Conservation (phyloP, 148 eudicot species). For the Vaccinium myrtillus region DNA sequence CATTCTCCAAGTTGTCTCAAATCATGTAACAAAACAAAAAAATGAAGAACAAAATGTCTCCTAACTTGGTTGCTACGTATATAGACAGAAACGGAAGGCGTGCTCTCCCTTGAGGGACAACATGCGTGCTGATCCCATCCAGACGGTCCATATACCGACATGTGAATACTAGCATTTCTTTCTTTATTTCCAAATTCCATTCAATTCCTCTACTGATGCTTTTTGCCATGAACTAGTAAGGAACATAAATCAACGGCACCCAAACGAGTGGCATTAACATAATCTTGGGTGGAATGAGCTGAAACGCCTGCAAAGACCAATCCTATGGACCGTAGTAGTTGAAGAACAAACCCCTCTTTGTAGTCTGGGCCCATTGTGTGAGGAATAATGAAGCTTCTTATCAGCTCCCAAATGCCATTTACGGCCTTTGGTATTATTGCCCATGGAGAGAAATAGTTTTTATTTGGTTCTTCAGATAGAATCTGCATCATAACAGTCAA, state of each 20-base stretch:
- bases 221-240: neutral
- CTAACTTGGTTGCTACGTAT: too few species aligned
- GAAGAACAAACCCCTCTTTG: constrained; percentile 37
- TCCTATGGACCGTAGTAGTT: constrained; percentile 31
- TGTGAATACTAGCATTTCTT: too few species aligned
- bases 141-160: too few species aligned
- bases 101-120: too few species aligned
- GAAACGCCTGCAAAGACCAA: constrained; percentile 36
- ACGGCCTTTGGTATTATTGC: constrained; percentile 18
- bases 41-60: too few species aligned
- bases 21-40: too few species aligned
- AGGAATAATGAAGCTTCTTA: constrained; percentile 52
- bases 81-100: too few species aligned
- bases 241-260: constrained; percentile 16
- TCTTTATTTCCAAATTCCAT: neutral
- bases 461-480: constrained; percentile 30
- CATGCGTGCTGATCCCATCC: too few species aligned
- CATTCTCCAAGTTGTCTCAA: too few species aligned
- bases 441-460: constrained; percentile 18
- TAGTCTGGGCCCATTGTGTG: constrained; percentile 40
- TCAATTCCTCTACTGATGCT: neutral
- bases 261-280: constrained; percentile 53
- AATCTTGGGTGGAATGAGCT: constrained; percentile 56
- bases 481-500: constrained; percentile 22
- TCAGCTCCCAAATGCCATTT: constrained; percentile 56